phyloP scores from a whole-genome alignment of 345 rosid species.

The Camelina sativa region DNA sequence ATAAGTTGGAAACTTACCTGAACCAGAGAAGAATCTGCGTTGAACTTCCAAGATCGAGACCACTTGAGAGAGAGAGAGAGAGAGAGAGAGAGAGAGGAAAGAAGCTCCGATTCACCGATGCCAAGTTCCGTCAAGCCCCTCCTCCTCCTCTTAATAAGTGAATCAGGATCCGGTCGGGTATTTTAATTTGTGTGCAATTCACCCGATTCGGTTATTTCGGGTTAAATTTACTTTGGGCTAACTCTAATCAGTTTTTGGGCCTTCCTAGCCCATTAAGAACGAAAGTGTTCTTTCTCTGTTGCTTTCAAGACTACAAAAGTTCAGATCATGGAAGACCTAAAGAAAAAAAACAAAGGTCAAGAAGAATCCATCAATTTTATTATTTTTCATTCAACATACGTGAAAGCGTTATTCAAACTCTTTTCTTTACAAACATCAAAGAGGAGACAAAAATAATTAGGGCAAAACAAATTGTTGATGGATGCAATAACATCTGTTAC shows the following conservation, averaged over 20 bases:
- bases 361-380: too few relatives aligned
- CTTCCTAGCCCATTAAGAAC: slow-evolving; percentile 4
- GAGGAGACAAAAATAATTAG: slow-evolving; percentile 1
- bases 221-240: slow-evolving; percentile 6
- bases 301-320: too few relatives aligned
- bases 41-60: slow-evolving; percentile 18
- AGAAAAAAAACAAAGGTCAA: too few relatives aligned
- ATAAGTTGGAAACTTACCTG: slow-evolving; percentile 12
- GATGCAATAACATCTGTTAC: slow-evolving; percentile 7
- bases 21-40: not conserved
- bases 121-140: not conserved
- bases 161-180: slow-evolving; percentile 25
- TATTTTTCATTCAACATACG: not conserved
- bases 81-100: not conserved
- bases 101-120: slow-evolving; percentile 7
- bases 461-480: slow-evolving; percentile 12
- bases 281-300: not conserved
- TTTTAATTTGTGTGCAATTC: not conserved
- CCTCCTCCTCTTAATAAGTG: not conserved
- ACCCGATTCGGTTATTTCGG: slow-evolving; percentile 10
- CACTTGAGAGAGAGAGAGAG: not conserved
- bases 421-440: slow-evolving; percentile 34
- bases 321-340: too few relatives aligned
- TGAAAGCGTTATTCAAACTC: not conserved
- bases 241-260: not conserved